phyloP scores from a whole-genome alignment of 495 filamentous ascomycete species.

The Penicillium longicatenatum region DNA sequence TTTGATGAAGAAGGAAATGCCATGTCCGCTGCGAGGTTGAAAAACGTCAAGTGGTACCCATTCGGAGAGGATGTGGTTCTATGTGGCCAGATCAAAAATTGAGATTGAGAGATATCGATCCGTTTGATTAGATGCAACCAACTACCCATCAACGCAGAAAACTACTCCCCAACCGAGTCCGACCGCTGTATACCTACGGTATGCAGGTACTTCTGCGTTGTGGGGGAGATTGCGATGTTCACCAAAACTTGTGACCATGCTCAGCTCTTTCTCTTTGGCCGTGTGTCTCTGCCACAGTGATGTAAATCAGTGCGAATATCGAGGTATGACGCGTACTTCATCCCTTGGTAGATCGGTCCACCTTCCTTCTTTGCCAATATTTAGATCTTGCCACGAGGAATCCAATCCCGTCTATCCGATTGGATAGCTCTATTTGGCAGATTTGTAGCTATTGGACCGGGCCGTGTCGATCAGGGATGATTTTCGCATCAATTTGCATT shows the following conservation, averaged over 20 bases:
- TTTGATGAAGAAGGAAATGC: conserved; percentile 43
- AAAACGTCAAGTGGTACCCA: conserved; percentile 69
- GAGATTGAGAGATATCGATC: too few species aligned
- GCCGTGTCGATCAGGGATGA: conserved; percentile 14
- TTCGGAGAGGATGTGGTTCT: conserved; percentile 79
- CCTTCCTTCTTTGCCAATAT: conserved; percentile 1
- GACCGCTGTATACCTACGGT: neutral
- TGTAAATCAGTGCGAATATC: neutral
- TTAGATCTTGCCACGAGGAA: conserved; percentile 8
- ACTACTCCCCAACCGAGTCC: neutral
- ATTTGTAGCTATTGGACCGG: conserved; percentile 6
- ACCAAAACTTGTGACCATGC: neutral
- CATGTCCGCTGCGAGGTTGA: conserved; percentile 59
- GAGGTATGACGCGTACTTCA: conserved; percentile 10
- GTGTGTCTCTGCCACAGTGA: neutral
- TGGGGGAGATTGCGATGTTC: neutral
- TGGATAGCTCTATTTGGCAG: neutral
- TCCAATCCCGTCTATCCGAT: neutral
- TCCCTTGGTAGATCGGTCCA: conserved; percentile 11
- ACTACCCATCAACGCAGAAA: too few species aligned
- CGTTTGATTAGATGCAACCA: too few species aligned
- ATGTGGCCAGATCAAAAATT: conserved; percentile 55
- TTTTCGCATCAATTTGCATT: neutral
- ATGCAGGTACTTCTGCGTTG: too few species aligned
- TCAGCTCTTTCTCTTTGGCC: too few species aligned